A percentile compares a stretch with the other conserved stretches of the same genome.
Conservation (phyloP, 2,329 filamentous ascomycete genomes). For the Arthrobotrys entomopaga region DNA sequence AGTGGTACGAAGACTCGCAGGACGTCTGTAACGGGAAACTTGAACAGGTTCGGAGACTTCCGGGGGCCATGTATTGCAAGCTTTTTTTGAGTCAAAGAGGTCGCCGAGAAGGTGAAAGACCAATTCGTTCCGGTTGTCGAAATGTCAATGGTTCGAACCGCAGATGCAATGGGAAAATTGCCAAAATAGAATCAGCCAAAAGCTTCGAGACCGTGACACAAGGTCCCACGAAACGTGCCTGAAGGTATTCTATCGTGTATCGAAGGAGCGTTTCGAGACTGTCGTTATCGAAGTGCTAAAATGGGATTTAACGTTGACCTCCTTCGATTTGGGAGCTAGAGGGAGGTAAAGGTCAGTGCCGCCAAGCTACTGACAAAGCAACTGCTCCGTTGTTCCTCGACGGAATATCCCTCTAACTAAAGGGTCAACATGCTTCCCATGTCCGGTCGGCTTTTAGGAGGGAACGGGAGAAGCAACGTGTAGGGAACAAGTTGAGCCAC, state of each 20-base stretch:
- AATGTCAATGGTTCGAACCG: constrained; percentile 1
- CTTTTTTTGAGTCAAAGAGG: constrained; percentile 11
- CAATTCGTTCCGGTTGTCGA: constrained; percentile 23
- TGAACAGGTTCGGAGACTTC: constrained; percentile 48
- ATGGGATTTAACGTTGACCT: constrained; percentile 32
- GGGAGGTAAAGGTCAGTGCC: constrained; percentile 37
- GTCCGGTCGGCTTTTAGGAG: constrained; percentile 38
- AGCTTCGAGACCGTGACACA: constrained; percentile 44
- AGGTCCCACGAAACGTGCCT: constrained; percentile 49
- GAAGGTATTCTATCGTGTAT: constrained; percentile 32
- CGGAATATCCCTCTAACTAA: constrained; percentile 49
- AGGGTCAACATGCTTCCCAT: constrained; percentile 37
- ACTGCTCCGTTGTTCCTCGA: constrained; percentile 26
- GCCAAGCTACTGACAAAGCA: constrained; percentile 41
- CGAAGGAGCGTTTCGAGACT: constrained; percentile 45
- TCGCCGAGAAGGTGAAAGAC: constrained; percentile 37
- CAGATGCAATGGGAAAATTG: constrained; percentile 7
- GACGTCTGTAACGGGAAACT: constrained; percentile 31
- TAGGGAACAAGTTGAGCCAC: constrained; percentile 49
- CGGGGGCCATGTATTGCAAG: constrained; percentile 13
- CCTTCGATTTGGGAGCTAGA: constrained; percentile 41
- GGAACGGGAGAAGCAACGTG: constrained; percentile 35
- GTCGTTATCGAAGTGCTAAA: constrained; percentile 23
- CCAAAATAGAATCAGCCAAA: constrained; percentile 18
- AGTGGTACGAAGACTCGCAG: constrained; percentile 24